Percentiles rank a stretch among this genome's conserved stretches.
Conservation (phyloP, 2,329 filamentous ascomycete genomes). For the Fusarium napiforme region DNA sequence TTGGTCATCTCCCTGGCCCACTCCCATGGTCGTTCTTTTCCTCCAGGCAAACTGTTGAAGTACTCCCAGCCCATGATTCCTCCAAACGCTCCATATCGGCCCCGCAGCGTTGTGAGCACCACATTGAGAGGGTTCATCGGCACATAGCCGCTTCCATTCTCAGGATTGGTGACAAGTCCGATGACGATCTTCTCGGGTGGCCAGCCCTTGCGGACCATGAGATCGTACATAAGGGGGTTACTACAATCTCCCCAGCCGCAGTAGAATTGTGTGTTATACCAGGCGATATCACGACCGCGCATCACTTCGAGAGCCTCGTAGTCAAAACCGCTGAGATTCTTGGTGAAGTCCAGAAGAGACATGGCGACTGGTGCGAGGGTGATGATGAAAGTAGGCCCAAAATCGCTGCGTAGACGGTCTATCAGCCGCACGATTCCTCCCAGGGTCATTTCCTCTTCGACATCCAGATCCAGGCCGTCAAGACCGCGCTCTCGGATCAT, state of each 20-base stretch:
- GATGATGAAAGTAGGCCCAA: conserved; percentile 77
- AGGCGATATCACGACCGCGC: conserved; percentile 74
- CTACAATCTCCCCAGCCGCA: conserved; percentile 80
- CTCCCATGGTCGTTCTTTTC: conserved; percentile 72
- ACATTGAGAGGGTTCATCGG: conserved; percentile 58
- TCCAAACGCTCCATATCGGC: conserved; percentile 74
- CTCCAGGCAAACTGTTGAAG: conserved; percentile 81
- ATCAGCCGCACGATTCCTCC: conserved; percentile 73
- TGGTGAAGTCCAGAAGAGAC: conserved; percentile 65
- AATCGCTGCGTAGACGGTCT: conserved; percentile 74
- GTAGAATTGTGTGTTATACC: conserved; percentile 96
- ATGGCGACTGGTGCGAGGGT: conserved; percentile 85
- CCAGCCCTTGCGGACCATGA: conserved; percentile 73
- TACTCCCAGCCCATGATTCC: conserved; percentile 97
- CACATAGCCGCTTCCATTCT: conserved; percentile 72
- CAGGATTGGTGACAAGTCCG: conserved; percentile 82
- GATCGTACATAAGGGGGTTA: conserved; percentile 60
- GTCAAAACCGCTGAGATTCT: conserved; percentile 82
- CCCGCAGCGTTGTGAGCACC: conserved; percentile 56
- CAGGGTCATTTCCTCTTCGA: conserved; percentile 81
- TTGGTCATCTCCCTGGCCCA: conserved; percentile 78
- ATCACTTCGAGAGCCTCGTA: conserved; percentile 79
- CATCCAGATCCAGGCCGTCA: conserved; percentile 80
- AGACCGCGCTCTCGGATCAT: conserved; percentile 70
- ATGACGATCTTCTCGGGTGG: conserved; percentile 78